phyloP scores from a whole-genome alignment of 2,329 filamentous ascomycete species.

The Thelonectria blattea region DNA sequence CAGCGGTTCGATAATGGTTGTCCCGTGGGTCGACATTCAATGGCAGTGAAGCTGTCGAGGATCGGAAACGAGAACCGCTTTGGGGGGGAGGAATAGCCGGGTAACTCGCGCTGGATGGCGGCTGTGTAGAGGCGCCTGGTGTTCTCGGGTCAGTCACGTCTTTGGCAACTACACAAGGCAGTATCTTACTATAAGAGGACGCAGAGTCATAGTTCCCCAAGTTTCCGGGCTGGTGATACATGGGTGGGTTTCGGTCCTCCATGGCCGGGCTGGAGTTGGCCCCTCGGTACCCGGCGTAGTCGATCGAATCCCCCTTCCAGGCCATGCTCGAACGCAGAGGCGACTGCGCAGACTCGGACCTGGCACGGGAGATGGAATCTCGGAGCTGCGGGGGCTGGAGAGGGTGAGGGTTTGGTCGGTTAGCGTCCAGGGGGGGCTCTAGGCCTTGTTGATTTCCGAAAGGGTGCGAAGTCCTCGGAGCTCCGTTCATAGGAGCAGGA shows the following conservation, averaged over 20 bases:
- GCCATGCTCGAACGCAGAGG: slow-evolving; percentile 66
- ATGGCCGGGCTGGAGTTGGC: slow-evolving; percentile 54
- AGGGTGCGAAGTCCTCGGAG: slow-evolving; percentile 57
- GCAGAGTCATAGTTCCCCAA: slow-evolving; percentile 58
- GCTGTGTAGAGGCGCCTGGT: slow-evolving; percentile 55
- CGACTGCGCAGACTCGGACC: slow-evolving; percentile 64
- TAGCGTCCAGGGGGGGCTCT: slow-evolving; percentile 53
- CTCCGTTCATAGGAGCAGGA: slow-evolving; percentile 53
- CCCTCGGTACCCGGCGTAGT: slow-evolving; percentile 60
- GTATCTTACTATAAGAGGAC: slow-evolving; percentile 58
- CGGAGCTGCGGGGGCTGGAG: slow-evolving; percentile 65
- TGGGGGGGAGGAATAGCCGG: slow-evolving; percentile 51
- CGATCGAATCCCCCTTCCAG: slow-evolving; percentile 66
- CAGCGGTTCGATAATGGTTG: slow-evolving; percentile 52
- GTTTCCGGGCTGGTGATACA: slow-evolving; percentile 58
- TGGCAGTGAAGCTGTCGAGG: slow-evolving; percentile 55
- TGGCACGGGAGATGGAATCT: slow-evolving; percentile 62
- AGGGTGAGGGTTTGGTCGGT: slow-evolving; percentile 54
- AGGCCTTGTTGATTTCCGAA: slow-evolving; percentile 58
- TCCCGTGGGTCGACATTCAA: slow-evolving; percentile 53
- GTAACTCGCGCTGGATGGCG: slow-evolving; percentile 58
- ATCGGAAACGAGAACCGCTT: slow-evolving; percentile 54
- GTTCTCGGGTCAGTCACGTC: slow-evolving; percentile 25
- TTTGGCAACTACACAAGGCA: not conserved
- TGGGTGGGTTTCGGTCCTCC: slow-evolving; percentile 53